phyloP scores from a whole-genome alignment of 225 moss, liverwort and hornwort species.

The Straminergon stramineum region DNA sequence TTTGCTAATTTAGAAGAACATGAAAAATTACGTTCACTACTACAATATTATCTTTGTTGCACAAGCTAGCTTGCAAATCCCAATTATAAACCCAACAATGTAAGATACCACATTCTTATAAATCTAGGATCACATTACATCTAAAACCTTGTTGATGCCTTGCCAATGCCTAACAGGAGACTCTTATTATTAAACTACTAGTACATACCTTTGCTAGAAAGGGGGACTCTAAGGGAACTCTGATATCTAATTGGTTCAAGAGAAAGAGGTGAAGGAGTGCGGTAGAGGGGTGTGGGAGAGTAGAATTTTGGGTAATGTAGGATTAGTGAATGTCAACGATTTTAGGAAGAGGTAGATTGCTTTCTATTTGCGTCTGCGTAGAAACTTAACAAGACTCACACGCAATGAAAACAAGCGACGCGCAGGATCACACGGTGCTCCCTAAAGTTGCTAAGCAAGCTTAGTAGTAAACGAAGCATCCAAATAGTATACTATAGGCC shows the following conservation, averaged over 20 bases:
- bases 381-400: background rate
- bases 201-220: background rate
- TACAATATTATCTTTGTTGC: rapidly evolving
- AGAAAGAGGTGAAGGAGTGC: background rate
- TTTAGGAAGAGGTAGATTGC: background rate
- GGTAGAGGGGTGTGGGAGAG: rapidly evolving
- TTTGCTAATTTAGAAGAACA: background rate
- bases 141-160: background rate
- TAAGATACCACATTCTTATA: background rate
- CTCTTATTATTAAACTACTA: no score
- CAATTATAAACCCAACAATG: background rate
- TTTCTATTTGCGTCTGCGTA: background rate
- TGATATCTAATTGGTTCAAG: background rate
- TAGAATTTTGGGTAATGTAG: background rate
- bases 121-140: background rate
- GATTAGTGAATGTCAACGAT: background rate
- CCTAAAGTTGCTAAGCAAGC: background rate
- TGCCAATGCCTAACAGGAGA: no score
- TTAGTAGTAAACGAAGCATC: background rate
- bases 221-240: rapidly evolving
- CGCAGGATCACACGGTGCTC: no score
- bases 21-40: background rate
- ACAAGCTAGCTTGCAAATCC: background rate
- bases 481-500: background rate
- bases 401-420: no score